phyloP scores from a whole-genome alignment of 768 basidiomycete genomes.

The Mycena amicta region DNA sequence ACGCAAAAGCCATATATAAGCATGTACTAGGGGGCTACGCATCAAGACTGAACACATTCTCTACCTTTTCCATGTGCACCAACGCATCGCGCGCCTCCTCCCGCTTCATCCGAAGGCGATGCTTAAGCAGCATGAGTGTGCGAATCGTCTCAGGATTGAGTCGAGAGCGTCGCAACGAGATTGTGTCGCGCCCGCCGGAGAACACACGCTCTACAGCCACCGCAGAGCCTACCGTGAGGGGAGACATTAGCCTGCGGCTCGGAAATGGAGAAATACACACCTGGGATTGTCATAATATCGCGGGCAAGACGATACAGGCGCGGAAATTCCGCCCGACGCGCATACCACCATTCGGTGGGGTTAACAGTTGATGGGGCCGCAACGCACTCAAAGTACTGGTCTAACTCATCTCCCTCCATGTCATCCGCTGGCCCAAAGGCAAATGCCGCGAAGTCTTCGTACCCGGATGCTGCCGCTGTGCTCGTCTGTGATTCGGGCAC shows the following conservation, averaged over 20 bases:
- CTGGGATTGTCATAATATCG: conserved; percentile 12
- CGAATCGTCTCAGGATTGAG: conserved; percentile 3
- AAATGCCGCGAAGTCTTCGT: neutral
- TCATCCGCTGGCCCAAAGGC: neutral
- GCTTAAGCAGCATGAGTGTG: conserved; percentile 5
- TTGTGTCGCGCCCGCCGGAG: conserved; percentile 9
- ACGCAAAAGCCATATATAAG: neutral
- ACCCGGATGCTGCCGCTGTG: neutral
- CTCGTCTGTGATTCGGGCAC: neutral
- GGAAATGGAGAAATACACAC: neutral
- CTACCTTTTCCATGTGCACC: neutral
- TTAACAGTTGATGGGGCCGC: neutral
- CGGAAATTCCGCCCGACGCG: neutral
- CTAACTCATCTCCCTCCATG: neutral
- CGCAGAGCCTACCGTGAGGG: conserved; percentile 6
- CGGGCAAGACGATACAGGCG: conserved; percentile 10
- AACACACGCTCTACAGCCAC: conserved; percentile 11
- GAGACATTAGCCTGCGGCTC: neutral
- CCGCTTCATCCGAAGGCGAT: neutral
- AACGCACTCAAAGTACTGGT: neutral
- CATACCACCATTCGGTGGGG: conserved; percentile 5
- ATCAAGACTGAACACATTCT: neutral
- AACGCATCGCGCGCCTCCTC: neutral
- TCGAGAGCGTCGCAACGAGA: neutral
- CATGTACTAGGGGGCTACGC: neutral